Evolutionary conservation across 495 filamentous ascomycete genomes (phyloP).

Genomic region (Entonaema liquescens): DNA sequence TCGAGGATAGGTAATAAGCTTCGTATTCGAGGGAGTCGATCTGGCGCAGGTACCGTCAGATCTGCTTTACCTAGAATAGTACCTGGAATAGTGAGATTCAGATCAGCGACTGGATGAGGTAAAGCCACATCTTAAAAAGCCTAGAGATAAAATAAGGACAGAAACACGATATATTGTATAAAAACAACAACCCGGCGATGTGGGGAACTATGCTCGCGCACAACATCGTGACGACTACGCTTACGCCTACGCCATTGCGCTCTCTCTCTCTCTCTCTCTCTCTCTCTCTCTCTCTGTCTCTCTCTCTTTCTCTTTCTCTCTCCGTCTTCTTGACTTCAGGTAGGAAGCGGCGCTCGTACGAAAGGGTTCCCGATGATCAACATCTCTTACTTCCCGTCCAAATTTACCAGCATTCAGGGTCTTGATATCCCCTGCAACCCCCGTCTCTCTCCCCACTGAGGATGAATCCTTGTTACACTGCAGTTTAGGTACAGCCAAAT

Average conservation of each 20-base stretch:
- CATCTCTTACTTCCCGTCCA: constrained; percentile 35
- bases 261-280: not conserved
- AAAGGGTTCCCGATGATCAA: constrained; percentile 33
- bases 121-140: constrained; percentile 22
- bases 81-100: constrained; percentile 31
- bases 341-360: constrained; percentile 30
- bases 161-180: constrained; percentile 34
- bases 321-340: constrained; percentile 27
- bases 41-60: constrained; percentile 24
- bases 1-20: constrained; percentile 9
- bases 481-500: constrained; percentile 36
- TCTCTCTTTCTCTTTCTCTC: not conserved
- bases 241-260: constrained; percentile 25
- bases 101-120: constrained; percentile 34
- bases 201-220: constrained; percentile 24
- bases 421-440: constrained; percentile 21
- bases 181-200: constrained; percentile 31
- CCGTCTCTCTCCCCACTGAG: constrained; percentile 38
- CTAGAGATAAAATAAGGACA: not conserved
- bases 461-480: constrained; percentile 45
- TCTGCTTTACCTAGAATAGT: constrained; percentile 2
- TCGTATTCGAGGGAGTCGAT: constrained; percentile 26
- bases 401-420: constrained; percentile 34
- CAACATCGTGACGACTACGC: constrained; percentile 26
- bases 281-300: not conserved